Base-by-base conservation (phyloP, 352 stramenopile species). In the Phytophthora ramorum region DNA sequence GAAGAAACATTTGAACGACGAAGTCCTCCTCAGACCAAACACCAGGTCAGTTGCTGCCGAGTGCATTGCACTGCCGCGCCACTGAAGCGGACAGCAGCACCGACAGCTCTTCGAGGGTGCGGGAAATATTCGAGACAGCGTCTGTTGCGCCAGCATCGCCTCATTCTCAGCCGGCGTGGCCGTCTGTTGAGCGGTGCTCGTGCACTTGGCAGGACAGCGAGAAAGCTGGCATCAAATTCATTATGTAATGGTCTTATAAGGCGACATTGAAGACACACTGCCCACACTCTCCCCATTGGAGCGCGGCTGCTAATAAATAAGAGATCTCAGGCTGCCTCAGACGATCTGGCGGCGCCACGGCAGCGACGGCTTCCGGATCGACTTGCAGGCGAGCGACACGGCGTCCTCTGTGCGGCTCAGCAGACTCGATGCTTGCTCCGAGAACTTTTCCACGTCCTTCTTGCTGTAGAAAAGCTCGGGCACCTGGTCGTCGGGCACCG, bases 401-500 rank as follows among this genome's bases (percentile, higher is more conserved):
- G 73, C 82, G 35, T 88, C 79, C 30, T 80, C 82, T 9, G 82
- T 91, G 66, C 82, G 82, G 32, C 69, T 70, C 19, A 70, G 43
- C 13, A 91, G 47, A 67, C 79, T 91, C 2, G 72, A 68, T 1
- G 82, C 80, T 38, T 83, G 78, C 38, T 75, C 71, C 43, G 79
- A 84, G 66, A 91, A 91, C 50, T 71, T 76, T 44, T 81, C 74
- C 51, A 91, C 80, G 14, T 91, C 82, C 38, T 86, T 73, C 28
- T 76, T 78, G 50, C 65, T 86, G 71, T 91, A 91, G 47, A 89
- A 91, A 8, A 91, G 76, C 56, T 89, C 72, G 7, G 65, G 46
- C 24, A 85, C 67, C 44, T 88, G 69, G 37, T 89, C 77, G 40
- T 83, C 69, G 7, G 65, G 60, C 1, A 91, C 60, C 1, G 67